These are phyloP conservation scores for Pythium rhizo-oryzae DNA, from an alignment of 352 stramenopile species.

Conservation along the genomic window DNA sequence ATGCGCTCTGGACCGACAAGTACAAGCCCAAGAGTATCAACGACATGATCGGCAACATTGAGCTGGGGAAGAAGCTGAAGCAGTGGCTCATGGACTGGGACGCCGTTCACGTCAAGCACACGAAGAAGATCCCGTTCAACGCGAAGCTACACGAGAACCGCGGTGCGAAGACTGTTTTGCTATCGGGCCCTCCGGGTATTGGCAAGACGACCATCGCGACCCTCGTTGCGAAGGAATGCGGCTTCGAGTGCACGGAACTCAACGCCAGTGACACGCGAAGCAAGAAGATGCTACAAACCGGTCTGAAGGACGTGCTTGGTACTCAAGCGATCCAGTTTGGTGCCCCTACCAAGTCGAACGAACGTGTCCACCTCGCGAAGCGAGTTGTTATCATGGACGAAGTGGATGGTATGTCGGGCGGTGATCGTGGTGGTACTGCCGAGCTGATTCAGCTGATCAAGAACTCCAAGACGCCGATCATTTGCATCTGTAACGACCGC, in stretches of 20 bases:
- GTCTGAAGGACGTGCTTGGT: slow-evolving; percentile 92
- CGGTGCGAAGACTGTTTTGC: slow-evolving; percentile 92
- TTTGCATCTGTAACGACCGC: slow-evolving; percentile 99
- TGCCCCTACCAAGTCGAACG: slow-evolving; percentile 33
- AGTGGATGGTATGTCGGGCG: slow-evolving; percentile 98
- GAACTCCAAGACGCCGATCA: slow-evolving; percentile 98
- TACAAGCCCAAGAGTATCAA: slow-evolving; percentile 92
- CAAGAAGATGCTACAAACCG: slow-evolving; percentile 95
- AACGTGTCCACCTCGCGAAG: slow-evolving; percentile 71
- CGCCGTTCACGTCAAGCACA: slow-evolving; percentile 79
- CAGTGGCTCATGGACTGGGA: slow-evolving; percentile 87
- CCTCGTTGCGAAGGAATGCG: slow-evolving; percentile 89
- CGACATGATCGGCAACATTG: slow-evolving; percentile 95
- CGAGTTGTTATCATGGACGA: slow-evolving; percentile 99
- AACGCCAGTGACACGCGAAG: slow-evolving; percentile 98
- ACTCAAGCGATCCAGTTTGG: slow-evolving; percentile 93
- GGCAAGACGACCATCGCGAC: slow-evolving; percentile 97
- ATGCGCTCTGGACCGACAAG: slow-evolving; percentile 96
- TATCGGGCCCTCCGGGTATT: slow-evolving; percentile 97
- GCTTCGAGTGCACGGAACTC: slow-evolving; percentile 94
- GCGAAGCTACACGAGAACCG: slow-evolving; percentile 83
- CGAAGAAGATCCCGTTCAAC: slow-evolving; percentile 80
- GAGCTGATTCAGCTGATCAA: slow-evolving; percentile 99
- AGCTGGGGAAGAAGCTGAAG: slow-evolving; percentile 87
- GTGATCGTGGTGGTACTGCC: slow-evolving; percentile 95